Evolutionary conservation across 78 protist genomes (phyloP).

Genomic region (Anaeramoeba flamelloides): DNA sequence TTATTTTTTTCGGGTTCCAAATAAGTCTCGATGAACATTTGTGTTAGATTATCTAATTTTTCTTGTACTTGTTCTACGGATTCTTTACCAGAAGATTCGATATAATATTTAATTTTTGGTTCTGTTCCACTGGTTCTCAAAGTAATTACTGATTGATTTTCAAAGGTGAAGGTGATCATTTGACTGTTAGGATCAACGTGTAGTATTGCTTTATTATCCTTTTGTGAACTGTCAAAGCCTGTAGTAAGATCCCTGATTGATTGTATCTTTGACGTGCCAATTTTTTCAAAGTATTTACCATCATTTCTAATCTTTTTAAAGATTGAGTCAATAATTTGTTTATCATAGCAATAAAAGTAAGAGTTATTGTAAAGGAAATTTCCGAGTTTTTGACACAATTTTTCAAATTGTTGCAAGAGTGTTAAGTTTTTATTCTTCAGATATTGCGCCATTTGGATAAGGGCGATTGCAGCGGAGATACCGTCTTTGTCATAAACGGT

Average conservation of each 20-base stretch:
- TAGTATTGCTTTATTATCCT: conserved; percentile 20
- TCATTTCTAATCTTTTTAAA: conserved; percentile 38
- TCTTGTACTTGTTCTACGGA: not conserved
- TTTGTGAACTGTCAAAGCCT: conserved; percentile 6
- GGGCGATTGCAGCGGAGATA: conserved; percentile 52
- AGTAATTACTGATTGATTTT: conserved; percentile 66
- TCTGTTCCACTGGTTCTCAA: conserved; percentile 92
- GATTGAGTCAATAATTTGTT: conserved; percentile 35
- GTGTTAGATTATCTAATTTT: not conserved
- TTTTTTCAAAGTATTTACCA: conserved; percentile 15
- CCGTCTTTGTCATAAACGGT: conserved; percentile 87
- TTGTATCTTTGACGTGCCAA: conserved; percentile 9
- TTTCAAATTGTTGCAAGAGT: not conserved
- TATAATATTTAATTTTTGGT: conserved; percentile 89
- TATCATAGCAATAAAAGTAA: conserved; percentile 59
- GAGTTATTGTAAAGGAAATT: conserved; percentile 7
- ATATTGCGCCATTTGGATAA: conserved; percentile 53
- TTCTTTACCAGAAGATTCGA: conserved; percentile 13
- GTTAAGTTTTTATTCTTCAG: not conserved
- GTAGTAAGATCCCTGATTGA: conserved; percentile 61
- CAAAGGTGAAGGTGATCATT: conserved; percentile 79
- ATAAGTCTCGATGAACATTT: not conserved
- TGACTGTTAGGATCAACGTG: conserved; percentile 26
- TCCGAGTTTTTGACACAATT: conserved; percentile 27
- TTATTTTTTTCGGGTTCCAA: not conserved